Conservation (phyloP, 2,329 filamentous ascomycete species). For the Neurospora sp. region DNA sequence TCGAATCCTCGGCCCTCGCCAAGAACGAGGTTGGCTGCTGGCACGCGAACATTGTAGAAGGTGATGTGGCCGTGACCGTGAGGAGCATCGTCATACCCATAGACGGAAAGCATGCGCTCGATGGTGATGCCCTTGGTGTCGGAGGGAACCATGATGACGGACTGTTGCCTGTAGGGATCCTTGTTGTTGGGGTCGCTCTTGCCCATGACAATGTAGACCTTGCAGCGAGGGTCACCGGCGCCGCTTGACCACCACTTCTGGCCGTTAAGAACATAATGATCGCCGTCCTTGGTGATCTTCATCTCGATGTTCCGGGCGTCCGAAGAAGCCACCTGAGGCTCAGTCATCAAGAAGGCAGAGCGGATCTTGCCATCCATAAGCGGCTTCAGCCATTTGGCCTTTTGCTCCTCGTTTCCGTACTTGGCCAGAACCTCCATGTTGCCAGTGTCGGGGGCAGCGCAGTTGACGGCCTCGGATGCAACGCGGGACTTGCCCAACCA, state of each 20-base stretch:
- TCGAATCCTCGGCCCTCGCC: slow-evolving; percentile 93
- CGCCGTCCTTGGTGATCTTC: slow-evolving; percentile 69
- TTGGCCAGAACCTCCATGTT: slow-evolving; percentile 95
- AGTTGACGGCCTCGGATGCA: slow-evolving; percentile 83
- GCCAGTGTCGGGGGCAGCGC: slow-evolving; percentile 81
- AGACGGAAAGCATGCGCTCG: slow-evolving; percentile 85
- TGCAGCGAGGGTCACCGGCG: slow-evolving; percentile 83
- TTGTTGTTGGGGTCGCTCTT: slow-evolving; percentile 71
- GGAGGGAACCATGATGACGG: slow-evolving; percentile 79
- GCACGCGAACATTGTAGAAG: slow-evolving; percentile 85
- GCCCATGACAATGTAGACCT: slow-evolving; percentile 94
- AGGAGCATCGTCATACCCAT: slow-evolving; percentile 96
- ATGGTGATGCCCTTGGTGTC: slow-evolving; percentile 79
- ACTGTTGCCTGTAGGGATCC: slow-evolving; percentile 82
- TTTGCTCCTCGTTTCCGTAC: slow-evolving; percentile 79
- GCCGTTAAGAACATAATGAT: slow-evolving; percentile 86
- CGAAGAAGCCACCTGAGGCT: slow-evolving; percentile 77
- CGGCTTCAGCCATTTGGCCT: slow-evolving; percentile 71
- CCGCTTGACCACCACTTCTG: slow-evolving; percentile 99
- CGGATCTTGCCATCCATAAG: slow-evolving; percentile 77
- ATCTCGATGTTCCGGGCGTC: slow-evolving; percentile 92
- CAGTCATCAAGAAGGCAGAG: slow-evolving; percentile 89
- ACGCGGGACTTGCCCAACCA: slow-evolving; percentile 77
- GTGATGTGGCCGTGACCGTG: slow-evolving; percentile 91
- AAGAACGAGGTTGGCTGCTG: slow-evolving; percentile 72